Evolutionary conservation across 306 rosid genomes (phyloP).

Genomic region (Oemleria cerasiformis): DNA sequence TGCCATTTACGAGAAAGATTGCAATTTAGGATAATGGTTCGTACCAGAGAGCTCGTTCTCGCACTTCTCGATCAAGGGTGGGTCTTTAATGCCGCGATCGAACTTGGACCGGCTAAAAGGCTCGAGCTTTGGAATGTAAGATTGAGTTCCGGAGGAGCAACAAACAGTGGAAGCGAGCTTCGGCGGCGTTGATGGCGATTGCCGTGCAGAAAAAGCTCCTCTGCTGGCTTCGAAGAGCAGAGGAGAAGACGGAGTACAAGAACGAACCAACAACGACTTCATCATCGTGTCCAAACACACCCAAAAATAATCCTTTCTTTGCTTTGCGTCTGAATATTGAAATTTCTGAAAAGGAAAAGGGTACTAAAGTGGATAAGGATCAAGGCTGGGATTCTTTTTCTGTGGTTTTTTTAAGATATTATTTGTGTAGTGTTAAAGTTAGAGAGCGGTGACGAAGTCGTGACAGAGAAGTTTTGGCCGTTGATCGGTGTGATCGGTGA

Average conservation of each 20-base stretch:
- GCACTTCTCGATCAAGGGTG: constrained; percentile 69
- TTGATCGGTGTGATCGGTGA: no score
- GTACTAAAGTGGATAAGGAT: constrained; percentile 29
- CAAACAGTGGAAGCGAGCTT: constrained; percentile 30
- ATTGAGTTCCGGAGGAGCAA: constrained; percentile 53
- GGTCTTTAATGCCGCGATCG: constrained; percentile 60
- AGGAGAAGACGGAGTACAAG: constrained; percentile 30
- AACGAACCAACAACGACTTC: constrained; percentile 41
- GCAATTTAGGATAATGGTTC: neutral
- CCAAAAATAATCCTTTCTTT: no score
- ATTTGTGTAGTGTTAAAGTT: neutral
- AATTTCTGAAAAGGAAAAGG: no score
- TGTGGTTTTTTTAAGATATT: constrained; percentile 1
- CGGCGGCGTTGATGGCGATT: constrained; percentile 15
- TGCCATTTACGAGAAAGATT: no score
- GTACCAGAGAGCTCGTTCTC: constrained; percentile 69
- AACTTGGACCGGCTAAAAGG: constrained; percentile 76
- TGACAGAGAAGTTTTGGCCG: neutral
- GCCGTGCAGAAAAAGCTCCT: constrained; percentile 22
- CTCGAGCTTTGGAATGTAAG: constrained; percentile 72
- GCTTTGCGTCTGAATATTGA: neutral
- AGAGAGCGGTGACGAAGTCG: neutral
- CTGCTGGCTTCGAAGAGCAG: constrained; percentile 18
- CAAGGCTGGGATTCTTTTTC: neutral
- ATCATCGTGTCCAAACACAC: constrained; percentile 33